phyloP scores from a whole-genome alignment of 768 basidiomycete genomes.

The Leucosporidium creatinivorum region DNA sequence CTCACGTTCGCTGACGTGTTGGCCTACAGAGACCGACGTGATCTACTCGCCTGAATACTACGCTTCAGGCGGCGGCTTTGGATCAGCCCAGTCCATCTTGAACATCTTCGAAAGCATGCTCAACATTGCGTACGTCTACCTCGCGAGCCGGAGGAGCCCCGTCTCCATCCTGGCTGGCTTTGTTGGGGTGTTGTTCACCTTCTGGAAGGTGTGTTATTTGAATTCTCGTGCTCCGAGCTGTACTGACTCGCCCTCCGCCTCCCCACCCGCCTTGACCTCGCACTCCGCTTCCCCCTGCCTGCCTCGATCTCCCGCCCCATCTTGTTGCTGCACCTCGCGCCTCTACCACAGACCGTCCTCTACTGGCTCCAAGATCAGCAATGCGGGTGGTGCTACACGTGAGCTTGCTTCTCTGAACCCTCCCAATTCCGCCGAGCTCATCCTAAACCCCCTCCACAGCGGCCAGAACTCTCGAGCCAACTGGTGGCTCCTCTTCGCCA shows the following conservation, averaged over 20 bases:
- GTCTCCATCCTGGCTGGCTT: conserved; percentile 41
- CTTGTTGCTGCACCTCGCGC: too few relatives aligned
- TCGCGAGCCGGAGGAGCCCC: conserved; percentile 4
- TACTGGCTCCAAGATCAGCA: conserved; percentile 18
- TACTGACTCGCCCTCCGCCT: conserved; percentile 21
- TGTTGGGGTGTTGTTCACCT: conserved; percentile 38
- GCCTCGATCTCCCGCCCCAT: neutral
- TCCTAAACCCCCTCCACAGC: neutral
- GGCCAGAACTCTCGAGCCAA: conserved; percentile 17
- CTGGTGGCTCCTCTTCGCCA: conserved; percentile 16
- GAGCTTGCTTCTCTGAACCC: neutral
- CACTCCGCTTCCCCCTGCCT: neutral
- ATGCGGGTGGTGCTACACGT: neutral
- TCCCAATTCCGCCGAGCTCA: neutral
- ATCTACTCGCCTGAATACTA: too few relatives aligned
- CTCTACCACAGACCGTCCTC: neutral
- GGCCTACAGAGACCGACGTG: too few relatives aligned
- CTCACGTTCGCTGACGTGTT: too few relatives aligned
- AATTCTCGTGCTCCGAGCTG: too few relatives aligned
- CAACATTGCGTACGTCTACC: conserved; percentile 22
- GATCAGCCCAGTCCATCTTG: conserved; percentile 36
- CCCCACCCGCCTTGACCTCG: conserved; percentile 24
- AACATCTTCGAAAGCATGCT: conserved; percentile 40
- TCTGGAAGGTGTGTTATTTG: conserved; percentile 32
- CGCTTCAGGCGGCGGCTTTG: conserved; percentile 37